Evolutionary conservation across 1,139 yeast genomes (phyloP).

Genomic region (Ashbya aceris): DNA sequence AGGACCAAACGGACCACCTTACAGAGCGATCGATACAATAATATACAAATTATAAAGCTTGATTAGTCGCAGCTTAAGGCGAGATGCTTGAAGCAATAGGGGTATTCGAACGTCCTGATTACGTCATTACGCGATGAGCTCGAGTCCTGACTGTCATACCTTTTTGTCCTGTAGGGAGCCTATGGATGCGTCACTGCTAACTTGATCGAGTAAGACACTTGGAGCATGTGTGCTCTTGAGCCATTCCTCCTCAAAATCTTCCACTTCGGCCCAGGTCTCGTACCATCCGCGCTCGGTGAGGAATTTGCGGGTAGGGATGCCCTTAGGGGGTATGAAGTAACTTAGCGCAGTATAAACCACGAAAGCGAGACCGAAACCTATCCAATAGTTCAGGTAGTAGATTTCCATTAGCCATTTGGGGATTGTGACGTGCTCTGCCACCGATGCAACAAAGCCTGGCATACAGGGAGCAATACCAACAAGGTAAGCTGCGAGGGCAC

Average conservation of each 20-base stretch:
- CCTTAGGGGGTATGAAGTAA: conserved; percentile 50
- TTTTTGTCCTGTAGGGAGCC: too few species aligned
- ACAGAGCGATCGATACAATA: too few species aligned
- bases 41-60: too few species aligned
- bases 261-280: conserved; percentile 52
- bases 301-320: conserved; percentile 43
- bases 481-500: conserved; percentile 64
- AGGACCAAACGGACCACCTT: too few species aligned
- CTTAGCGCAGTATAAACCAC: conserved; percentile 43
- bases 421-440: conserved; percentile 59
- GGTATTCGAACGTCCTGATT: too few species aligned
- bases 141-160: too few species aligned
- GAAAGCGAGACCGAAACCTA: conserved; percentile 58
- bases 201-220: too few species aligned
- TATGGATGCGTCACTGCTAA: too few species aligned
- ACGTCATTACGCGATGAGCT: too few species aligned
- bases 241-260: conserved; percentile 43
- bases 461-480: conserved; percentile 75
- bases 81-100: too few species aligned
- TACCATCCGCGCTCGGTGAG: conserved; percentile 50
- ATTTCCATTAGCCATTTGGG: conserved; percentile 57
- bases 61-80: too few species aligned
- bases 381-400: conserved; percentile 63
- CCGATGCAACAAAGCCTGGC: conserved; percentile 82
- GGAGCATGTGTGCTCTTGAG: neutral